These are phyloP conservation scores for Aspergillus sp. DNA, from an alignment of 2,329 filamentous ascomycete genomes.

Conservation along the genomic window DNA sequence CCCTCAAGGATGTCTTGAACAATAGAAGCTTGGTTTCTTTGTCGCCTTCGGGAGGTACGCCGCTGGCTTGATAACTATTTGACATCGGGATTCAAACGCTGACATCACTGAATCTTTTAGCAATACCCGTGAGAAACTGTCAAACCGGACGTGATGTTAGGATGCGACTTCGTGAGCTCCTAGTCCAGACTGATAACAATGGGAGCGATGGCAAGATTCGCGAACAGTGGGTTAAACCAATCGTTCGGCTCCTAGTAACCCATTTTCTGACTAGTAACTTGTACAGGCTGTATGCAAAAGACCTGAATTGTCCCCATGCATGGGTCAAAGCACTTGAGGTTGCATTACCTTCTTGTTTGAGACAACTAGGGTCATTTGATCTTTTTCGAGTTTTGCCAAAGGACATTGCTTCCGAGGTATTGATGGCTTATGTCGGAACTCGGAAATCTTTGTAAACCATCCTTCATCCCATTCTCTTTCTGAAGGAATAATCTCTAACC, in stretches of 20 bases:
- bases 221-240: slow-evolving; percentile 9
- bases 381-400: slow-evolving; percentile 30
- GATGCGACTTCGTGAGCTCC: slow-evolving; percentile 28
- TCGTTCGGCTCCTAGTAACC: slow-evolving; percentile 14
- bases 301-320: slow-evolving; percentile 27
- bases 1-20: slow-evolving; percentile 21
- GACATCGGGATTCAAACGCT: not conserved
- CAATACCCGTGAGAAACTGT: slow-evolving; percentile 31
- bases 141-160: slow-evolving; percentile 28
- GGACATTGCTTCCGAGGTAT: slow-evolving; percentile 29
- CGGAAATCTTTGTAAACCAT: slow-evolving; percentile 21
- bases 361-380: slow-evolving; percentile 28
- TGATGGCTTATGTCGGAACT: slow-evolving; percentile 34
- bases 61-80: not conserved
- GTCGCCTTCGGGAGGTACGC: slow-evolving; percentile 27
- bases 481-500: not conserved
- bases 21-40: slow-evolving; percentile 27
- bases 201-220: slow-evolving; percentile 2
- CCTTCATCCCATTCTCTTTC: slow-evolving; percentile 2
- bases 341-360: slow-evolving; percentile 25
- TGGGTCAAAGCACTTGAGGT: slow-evolving; percentile 25
- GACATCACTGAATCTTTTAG: slow-evolving; percentile 6
- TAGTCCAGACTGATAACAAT: slow-evolving; percentile 4
- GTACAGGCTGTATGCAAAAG: slow-evolving; percentile 29
- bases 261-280: slow-evolving; percentile 20